Evolutionary conservation across 2,329 filamentous ascomycete species (phyloP), one percentile per base, ranked within the genome.

Genomic region (Verticillium klebahnii): DNA sequence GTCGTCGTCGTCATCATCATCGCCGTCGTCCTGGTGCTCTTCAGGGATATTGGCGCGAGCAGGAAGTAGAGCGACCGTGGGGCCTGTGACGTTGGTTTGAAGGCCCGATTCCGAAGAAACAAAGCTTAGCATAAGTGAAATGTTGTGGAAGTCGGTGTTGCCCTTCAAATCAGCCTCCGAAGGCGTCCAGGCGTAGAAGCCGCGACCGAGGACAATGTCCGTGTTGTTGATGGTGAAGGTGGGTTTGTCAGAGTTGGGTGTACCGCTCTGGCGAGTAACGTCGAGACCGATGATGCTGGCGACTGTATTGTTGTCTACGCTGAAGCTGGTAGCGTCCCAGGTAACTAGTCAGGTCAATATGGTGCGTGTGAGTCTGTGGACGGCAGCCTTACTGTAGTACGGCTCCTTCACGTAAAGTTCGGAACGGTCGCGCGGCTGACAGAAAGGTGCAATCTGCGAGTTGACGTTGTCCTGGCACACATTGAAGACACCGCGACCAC

Each of bases 361-460:
- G 37, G 37, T 3, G 17, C 6, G 9, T 15, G 40, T 63, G 62
- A 29, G 29, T 29, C 29, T 29, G 29, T 29, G 5, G 29, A 29
- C 5, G 5, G 29, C 29, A 29, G 29, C 29, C 69, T 61, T 57
- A 75, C 73, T 65, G 61, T 74, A 76, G 60, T 77, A 77, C 0
- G 72, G 71, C 12, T 60, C 61, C 0, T 71, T 73, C 2, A 70
- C 66, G 39, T 67, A 63, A 19, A 77, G 58, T 56, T 68, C 60
- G 55, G 67, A 71, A n/a, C 71, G 72, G 1, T 65, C 40, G 37
- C 63, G 62, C 1, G 75, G 75, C 56, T 68, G 67, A 60, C 75
- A 77, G 56, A 77, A 75, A 0, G 74, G 75, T 14, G 62, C 63
- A 31, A 68, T 64, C 40, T 67, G 66, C 55, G 67, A 65, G 37